Conservation (phyloP, 495 filamentous ascomycete species). For the Astrocystis sublimbata region DNA sequence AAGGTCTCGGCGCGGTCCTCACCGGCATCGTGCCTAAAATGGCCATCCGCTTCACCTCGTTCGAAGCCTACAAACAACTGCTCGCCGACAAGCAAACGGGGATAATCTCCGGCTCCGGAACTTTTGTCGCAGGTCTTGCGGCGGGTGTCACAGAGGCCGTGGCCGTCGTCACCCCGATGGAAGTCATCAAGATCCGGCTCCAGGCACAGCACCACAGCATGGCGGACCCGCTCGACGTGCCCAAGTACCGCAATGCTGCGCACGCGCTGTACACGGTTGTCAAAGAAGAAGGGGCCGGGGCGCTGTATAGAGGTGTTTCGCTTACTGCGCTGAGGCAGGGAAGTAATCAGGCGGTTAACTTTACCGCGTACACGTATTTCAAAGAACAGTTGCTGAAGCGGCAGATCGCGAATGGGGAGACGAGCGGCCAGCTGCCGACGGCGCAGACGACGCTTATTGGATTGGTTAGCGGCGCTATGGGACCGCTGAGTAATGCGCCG, state of each 20-base stretch:
- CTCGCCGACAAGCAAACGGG: conserved; percentile 72
- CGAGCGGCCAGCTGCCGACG: conserved; percentile 63
- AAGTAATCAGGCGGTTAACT: conserved; percentile 97
- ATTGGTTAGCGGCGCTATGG: conserved; percentile 89
- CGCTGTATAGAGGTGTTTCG: conserved; percentile 88
- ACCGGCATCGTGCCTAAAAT: conserved; percentile 99
- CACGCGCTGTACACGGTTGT: conserved; percentile 93
- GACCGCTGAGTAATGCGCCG: conserved; percentile 91
- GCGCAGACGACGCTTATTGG: conserved; percentile 93
- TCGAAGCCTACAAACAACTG: conserved; percentile 89
- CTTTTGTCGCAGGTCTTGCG: conserved; percentile 86
- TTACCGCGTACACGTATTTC: conserved; percentile 95
- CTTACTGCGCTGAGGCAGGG: conserved; percentile 93
- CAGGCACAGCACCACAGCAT: conserved; percentile 96
- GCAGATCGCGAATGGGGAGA: conserved; percentile 68
- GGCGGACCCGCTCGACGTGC: conserved; percentile 85
- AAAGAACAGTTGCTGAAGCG: conserved; percentile 70
- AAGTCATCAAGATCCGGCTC: conserved; percentile 96
- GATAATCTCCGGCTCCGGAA: conserved; percentile 67
- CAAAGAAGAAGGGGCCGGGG: conserved; percentile 82
- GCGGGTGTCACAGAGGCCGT: conserved; percentile 97
- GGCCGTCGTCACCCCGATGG: conserved; percentile 95
- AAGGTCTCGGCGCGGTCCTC: conserved; percentile 91
- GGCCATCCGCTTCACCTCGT: conserved; percentile 98
- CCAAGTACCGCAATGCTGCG: conserved; percentile 96